Conservation (phyloP, 1,284 basidiomycete species). For the Ceratobasidium sp. region DNA sequence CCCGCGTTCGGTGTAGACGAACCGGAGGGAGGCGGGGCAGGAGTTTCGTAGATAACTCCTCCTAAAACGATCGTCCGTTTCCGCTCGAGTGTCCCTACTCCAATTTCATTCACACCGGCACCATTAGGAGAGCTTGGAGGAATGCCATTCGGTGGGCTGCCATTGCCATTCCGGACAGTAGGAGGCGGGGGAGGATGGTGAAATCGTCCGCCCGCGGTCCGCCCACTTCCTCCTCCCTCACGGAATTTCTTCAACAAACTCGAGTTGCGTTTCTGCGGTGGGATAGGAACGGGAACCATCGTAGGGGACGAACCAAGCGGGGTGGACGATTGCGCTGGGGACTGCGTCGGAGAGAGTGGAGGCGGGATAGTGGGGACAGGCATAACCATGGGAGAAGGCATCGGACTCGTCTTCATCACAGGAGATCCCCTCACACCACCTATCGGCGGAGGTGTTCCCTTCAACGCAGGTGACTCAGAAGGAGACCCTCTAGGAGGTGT, state of each 20-base stretch:
- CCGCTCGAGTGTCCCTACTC: no score
- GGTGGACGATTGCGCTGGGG: background rate
- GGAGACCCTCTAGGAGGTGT: no score
- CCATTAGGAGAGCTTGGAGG: no score
- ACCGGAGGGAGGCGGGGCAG: background rate
- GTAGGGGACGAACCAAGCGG: background rate
- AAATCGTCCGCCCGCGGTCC: conserved; percentile 23
- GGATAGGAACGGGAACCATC: conserved; percentile 19
- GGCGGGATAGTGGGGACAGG: conserved; percentile 17
- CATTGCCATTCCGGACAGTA: background rate
- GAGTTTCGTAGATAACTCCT: conserved; percentile 38
- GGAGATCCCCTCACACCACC: background rate
- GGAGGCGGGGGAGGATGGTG: conserved; percentile 32
- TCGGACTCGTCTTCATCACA: conserved; percentile 5
- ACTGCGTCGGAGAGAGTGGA: background rate
- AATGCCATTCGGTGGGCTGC: no score
- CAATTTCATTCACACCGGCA: no score
- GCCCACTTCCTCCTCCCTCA: background rate
- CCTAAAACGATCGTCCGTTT: conserved; percentile 18
- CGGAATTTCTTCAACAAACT: conserved; percentile 34
- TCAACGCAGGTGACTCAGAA: background rate
- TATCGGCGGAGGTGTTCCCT: background rate
- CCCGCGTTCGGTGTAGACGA: background rate
- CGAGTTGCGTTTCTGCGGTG: conserved; percentile 31
- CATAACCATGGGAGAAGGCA: no score